A percentile compares a stretch with the other conserved stretches of the same genome.
These are phyloP conservation scores for Bipolaris oryzae DNA, from an alignment of 2,329 filamentous ascomycete species.

Conservation along the genomic window DNA sequence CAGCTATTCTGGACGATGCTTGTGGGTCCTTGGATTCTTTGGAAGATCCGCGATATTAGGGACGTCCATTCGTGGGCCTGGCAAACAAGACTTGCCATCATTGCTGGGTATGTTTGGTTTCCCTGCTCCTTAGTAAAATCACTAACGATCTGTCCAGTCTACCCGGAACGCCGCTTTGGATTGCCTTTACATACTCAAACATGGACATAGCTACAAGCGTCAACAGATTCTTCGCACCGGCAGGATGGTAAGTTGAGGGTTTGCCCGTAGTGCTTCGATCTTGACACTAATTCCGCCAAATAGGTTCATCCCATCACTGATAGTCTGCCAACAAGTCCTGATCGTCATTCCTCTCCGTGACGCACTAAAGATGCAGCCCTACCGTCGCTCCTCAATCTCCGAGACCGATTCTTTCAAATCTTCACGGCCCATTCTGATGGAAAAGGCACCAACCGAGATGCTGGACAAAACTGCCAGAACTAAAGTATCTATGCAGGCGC, in stretches of 20 bases:
- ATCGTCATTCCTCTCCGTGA: conserved; percentile 45
- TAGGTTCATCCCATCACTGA: conserved; percentile 46
- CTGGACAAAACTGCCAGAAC: conserved; percentile 39
- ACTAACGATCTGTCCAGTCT: conserved; percentile 36
- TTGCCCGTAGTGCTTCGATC: neutral
- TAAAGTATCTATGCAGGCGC: conserved; percentile 46
- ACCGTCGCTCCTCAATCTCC: conserved; percentile 28
- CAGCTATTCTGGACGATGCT: conserved; percentile 47
- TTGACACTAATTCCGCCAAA: conserved; percentile 1
- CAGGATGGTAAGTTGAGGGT: conserved; percentile 41
- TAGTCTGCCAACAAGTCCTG: conserved; percentile 47
- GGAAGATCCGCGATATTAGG: conserved; percentile 47
- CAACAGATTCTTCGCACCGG: conserved; percentile 42
- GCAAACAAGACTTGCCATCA: conserved; percentile 47
- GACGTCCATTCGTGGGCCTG: conserved; percentile 49
- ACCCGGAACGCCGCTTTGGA: conserved; percentile 47
- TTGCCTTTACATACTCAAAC: conserved; percentile 45
- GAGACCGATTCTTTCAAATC: conserved; percentile 39
- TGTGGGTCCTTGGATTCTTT: conserved; percentile 47
- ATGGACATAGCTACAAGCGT: conserved; percentile 30
- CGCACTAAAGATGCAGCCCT: conserved; percentile 29
- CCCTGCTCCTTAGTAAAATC: neutral
- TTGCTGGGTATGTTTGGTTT: conserved; percentile 39
- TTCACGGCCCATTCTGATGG: conserved; percentile 25
- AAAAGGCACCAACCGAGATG: conserved; percentile 31